These are phyloP conservation scores for Cercophora newfieldiana DNA, from an alignment of 495 filamentous ascomycete species.

Conservation along the genomic window DNA sequence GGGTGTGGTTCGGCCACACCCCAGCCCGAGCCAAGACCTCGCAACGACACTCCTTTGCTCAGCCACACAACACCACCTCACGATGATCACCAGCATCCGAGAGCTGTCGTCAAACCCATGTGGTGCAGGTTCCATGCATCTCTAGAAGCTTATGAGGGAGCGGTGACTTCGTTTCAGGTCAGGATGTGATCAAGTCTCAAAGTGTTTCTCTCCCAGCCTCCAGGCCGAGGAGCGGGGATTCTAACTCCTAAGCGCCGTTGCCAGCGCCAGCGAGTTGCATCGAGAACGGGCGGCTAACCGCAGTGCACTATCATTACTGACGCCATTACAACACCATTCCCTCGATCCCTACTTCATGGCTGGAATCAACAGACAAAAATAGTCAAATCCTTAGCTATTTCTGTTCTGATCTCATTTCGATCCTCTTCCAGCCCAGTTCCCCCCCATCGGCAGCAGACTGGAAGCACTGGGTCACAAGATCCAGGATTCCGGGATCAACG, in stretches of 20 bases:
- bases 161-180: not conserved
- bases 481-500: too few species aligned
- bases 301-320: not conserved
- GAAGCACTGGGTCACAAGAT: too few species aligned
- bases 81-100: not conserved
- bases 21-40: not conserved
- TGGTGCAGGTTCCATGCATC: not conserved
- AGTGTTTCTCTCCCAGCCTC: not conserved
- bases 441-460: not conserved
- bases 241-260: not conserved
- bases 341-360: not conserved
- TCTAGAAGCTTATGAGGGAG: not conserved
- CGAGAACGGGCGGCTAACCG: not conserved
- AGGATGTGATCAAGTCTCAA: not conserved
- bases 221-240: not conserved
- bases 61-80: not conserved
- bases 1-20: not conserved
- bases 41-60: not conserved
- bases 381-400: not conserved
- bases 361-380: not conserved
- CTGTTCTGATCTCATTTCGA: not conserved
- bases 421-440: not conserved
- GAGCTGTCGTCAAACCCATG: not conserved
- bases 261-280: not conserved
- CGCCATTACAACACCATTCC: not conserved